Base-by-base conservation (phyloP, 148 eudicot genomes). In the Pharnaceum exiguum region DNA sequence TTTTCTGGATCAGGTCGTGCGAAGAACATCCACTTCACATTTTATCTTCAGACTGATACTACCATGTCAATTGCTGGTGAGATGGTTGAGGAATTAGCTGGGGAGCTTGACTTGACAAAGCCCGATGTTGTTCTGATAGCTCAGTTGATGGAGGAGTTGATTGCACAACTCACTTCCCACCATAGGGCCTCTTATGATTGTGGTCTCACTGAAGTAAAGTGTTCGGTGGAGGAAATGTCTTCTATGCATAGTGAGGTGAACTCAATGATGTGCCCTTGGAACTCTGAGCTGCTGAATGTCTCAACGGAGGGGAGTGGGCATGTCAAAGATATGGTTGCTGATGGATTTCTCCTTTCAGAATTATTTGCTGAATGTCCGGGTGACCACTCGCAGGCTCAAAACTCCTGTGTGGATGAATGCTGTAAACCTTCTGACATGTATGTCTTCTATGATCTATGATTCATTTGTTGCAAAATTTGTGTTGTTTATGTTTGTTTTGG, bases 31-130 rank as follows among this genome's bases (percentile, higher is more conserved):
- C 79, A 89, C 57, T 89, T 89, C 56, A 7, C 10, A 21, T 85
- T 85, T 67, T 77, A 72, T 64, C 73, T 78, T 17, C 50, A 63
- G 51, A 48, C 55, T 10, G 93, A 89, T 63, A 85, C 96, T 10
- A 76, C 77, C 33, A 24, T 58, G 30, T 74, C 84, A 42, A 75
- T 89, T 17, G 82, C 82, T 19, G 30, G 66, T 62, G 96, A 89
- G 78, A 89, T 89, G 96, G 83, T 80, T 51, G 75, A 82, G 35
- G 74, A 81, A 26, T 16, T 81, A 80, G 81, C 75, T 48, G 78
- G 77, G 36, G 71, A 74, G 54, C 79, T 82, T 45, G 75, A 68
- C 30, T 71, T 89, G 51, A 62, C 68, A 39, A 67, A 57, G 44
- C 79, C 78, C 24, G 87, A 89, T 62, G 62, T 71, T 32, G 65